phyloP scores from a whole-genome alignment of 345 rosid species.

The Salix exigua region DNA sequence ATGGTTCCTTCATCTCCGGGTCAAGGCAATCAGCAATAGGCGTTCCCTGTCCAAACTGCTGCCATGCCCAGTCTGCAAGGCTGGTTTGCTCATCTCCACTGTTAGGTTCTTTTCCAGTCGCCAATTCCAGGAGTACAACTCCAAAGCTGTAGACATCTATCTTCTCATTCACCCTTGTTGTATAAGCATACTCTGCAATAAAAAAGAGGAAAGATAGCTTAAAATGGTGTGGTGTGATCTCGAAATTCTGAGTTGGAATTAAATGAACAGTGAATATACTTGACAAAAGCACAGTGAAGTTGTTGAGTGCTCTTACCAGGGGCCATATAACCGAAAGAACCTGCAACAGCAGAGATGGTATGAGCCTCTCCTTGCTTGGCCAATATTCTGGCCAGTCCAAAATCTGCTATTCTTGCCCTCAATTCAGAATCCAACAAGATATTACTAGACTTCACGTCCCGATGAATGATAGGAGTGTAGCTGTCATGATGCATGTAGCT shows the following conservation, averaged over 20 bases:
- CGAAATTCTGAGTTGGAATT: background rate
- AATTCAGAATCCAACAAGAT: conserved; percentile 72
- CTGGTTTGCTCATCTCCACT: conserved; percentile 55
- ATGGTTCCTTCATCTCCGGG: conserved; percentile 44
- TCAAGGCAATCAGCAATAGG: conserved; percentile 51
- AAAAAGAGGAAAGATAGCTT: conserved; percentile 4
- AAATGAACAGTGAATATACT: background rate
- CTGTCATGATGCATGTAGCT: conserved; percentile 89
- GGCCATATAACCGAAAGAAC: conserved; percentile 83
- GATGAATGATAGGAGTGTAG: conserved; percentile 66
- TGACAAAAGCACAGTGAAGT: background rate
- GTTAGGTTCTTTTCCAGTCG: conserved; percentile 69
- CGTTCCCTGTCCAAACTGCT: conserved; percentile 45
- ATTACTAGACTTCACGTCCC: conserved; percentile 89
- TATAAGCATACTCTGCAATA: conserved; percentile 65
- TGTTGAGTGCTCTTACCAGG: conserved; percentile 53
- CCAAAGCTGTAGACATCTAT: conserved; percentile 89
- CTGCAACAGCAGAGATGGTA: conserved; percentile 84
- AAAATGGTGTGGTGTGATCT: background rate
- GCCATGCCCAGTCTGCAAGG: conserved; percentile 96
- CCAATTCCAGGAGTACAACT: conserved; percentile 81
- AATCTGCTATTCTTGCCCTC: conserved; percentile 78
- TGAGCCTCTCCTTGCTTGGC: conserved; percentile 56
- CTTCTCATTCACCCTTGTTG: conserved; percentile 74
- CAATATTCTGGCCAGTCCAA: conserved; percentile 80